Evolutionary conservation across 345 rosid species (phyloP), one percentile per base, ranked within the genome.

Genomic region (Arabis alpina): DNA sequence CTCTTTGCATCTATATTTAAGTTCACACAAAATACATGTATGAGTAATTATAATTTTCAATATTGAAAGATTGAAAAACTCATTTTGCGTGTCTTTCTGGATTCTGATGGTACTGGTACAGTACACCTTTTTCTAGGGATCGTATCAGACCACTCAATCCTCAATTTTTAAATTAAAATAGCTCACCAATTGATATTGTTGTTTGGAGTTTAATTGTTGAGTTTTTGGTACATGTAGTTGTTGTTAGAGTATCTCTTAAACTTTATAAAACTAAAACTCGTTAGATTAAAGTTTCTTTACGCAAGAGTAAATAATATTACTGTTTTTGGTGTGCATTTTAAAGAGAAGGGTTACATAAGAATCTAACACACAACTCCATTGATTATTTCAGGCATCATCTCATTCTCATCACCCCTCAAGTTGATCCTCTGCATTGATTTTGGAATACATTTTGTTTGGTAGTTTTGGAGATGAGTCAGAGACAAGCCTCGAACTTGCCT

Each of bases 401-500:
- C 40, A 36, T 44, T 23, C 66, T 24, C 61, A 52, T 60, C 58
- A 67, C 44, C 53, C 68, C 57, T 67, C 73, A 37, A 74, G 73
- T 16, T 67, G 78, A 68, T 74, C 73, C 68, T 61, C 78, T 57
- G 73, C 77, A 28, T 64, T 72, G 55, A 45, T 71, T 63, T 72
- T 79, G 58, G 85, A 80, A 72, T 81, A 75, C 40, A 50, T 19
- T 62, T 74, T 86, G 73, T 47, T 84, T 54, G 75, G 82, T 48
- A 72, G 59, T 66, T 66, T 82, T 5, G 77, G 73, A 79, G 92
- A 65, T 28, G 74, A 27, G 61, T 54, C 72, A n/a, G 79, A 72
- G 77, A 52, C 44, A 66, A 51, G 30, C 40, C 48, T 59, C 60
- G 78, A 61, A 68, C 64, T 44, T 67, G 74, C 37, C 64, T 68